Conservation (phyloP, 1,284 basidiomycete genomes). For the Coniophora puteana region DNA sequence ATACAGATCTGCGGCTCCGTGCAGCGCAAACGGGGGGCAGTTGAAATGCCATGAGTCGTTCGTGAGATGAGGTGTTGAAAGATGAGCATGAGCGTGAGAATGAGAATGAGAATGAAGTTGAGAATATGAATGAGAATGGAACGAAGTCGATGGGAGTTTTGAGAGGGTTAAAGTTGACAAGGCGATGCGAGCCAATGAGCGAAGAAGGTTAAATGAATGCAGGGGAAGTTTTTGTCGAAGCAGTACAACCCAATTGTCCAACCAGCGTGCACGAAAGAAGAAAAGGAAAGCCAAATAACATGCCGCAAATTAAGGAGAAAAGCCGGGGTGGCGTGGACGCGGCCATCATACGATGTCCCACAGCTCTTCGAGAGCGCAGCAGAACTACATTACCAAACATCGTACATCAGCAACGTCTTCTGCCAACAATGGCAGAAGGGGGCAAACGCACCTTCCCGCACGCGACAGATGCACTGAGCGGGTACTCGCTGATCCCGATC, state of each 20-base stretch:
- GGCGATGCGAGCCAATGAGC: too few relatives aligned
- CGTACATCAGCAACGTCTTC: constrained; percentile 5
- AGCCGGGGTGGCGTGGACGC: background rate
- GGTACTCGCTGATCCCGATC: constrained; percentile 94
- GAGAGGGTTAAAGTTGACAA: too few relatives aligned
- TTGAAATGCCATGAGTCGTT: constrained; percentile 31
- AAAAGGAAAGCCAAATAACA: constrained; percentile 3
- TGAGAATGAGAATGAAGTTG: background rate
- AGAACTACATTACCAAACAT: constrained; percentile 43
- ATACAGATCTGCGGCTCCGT: constrained; percentile 21
- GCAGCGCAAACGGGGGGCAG: too few relatives aligned
- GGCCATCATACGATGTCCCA: constrained; percentile 51
- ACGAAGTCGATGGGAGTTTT: too few relatives aligned
- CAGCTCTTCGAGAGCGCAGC: constrained; percentile 64
- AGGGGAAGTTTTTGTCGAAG: too few relatives aligned
- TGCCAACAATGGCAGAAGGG: background rate
- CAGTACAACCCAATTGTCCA: too few relatives aligned
- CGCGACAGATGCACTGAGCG: constrained; percentile 91
- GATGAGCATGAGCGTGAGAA: background rate
- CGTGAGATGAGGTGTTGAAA: background rate
- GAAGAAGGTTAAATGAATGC: too few relatives aligned
- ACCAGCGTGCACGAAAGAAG: too few relatives aligned
- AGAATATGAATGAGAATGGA: too few relatives aligned
- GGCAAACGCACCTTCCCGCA: constrained; percentile 81
- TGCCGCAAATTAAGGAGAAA: constrained; percentile 11